A percentile compares a stretch with the other conserved stretches of the same genome.
Evolutionary conservation across 192 early-diverging fungal genomes (phyloP).

Genomic region (Diversispora epigaea): DNA sequence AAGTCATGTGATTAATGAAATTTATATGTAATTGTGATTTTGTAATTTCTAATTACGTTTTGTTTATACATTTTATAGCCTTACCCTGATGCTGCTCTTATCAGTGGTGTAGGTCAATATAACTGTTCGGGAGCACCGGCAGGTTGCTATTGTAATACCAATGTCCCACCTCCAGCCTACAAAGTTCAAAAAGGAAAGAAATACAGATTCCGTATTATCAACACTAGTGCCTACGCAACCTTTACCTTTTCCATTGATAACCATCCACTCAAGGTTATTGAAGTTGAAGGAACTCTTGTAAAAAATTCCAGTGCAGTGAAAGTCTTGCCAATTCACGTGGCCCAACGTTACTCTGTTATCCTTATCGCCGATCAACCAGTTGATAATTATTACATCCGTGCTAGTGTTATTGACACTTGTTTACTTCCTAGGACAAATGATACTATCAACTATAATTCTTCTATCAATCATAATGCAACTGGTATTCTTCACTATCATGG

Average conservation of each 20-base stretch:
- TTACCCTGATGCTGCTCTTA: conserved; percentile 33
- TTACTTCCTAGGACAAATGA: too few species aligned
- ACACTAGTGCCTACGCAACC: too few species aligned
- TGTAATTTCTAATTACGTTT: conserved; percentile 32
- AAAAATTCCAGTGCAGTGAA: conserved; percentile 34
- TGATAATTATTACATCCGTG: conserved; percentile 43
- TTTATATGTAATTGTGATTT: conserved; percentile 20
- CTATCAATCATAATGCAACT: conserved; percentile 31
- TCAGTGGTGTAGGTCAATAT: too few species aligned
- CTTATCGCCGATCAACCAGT: conserved; percentile 41
- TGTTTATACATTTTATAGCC: too few species aligned
- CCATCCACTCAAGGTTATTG: too few species aligned
- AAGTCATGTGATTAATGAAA: not conserved
- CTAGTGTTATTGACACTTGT: conserved; percentile 29
- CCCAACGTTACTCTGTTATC: conserved; percentile 46
- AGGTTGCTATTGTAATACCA: too few species aligned
- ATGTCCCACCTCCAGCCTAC: too few species aligned
- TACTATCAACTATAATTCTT: conserved; percentile 34
- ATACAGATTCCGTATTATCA: too few species aligned
- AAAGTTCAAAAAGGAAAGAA: too few species aligned
- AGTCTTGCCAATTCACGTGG: conserved; percentile 37
- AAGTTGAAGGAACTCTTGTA: conserved; percentile 27
- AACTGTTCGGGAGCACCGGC: too few species aligned
- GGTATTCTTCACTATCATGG: conserved; percentile 27
- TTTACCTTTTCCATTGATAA: too few species aligned